Percentiles rank a stretch among this genome's conserved stretches.
Conservation (phyloP, 2,329 filamentous ascomycete genomes). For the Xylariaceae sp. region DNA sequence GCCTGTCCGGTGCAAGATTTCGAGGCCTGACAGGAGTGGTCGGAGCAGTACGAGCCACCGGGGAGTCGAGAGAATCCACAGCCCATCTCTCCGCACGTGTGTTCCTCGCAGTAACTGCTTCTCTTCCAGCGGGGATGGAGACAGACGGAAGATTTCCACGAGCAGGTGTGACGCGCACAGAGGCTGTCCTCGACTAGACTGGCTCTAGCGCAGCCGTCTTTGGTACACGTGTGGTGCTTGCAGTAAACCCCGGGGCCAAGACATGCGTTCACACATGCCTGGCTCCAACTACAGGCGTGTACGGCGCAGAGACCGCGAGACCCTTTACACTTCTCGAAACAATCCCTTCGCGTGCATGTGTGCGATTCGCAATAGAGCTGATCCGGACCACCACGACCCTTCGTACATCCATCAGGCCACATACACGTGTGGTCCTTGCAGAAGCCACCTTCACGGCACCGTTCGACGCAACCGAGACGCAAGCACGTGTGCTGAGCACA, state of each 20-base stretch:
- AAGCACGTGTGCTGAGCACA: constrained; percentile 15
- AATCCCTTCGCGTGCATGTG: constrained; percentile 15
- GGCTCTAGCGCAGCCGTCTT: constrained; percentile 12
- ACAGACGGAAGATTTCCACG: constrained; percentile 20
- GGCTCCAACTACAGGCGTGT: constrained; percentile 23
- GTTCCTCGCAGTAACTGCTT: constrained; percentile 24
- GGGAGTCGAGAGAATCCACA: constrained; percentile 18
- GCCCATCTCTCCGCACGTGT: constrained; percentile 26
- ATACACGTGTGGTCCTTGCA: constrained; percentile 18
- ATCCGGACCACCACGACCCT: constrained; percentile 11
- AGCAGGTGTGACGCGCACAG: constrained; percentile 19
- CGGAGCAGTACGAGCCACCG: constrained; percentile 22
- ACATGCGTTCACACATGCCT: constrained; percentile 9
- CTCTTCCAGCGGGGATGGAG: constrained; percentile 21
- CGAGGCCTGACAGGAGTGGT: constrained; percentile 24
- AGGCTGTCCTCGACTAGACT: constrained; percentile 19
- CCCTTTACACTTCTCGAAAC: constrained; percentile 15
- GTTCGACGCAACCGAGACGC: constrained; percentile 9
- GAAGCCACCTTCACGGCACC: constrained; percentile 12
- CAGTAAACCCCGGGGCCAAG: constrained; percentile 15
- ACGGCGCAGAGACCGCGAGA: constrained; percentile 12
- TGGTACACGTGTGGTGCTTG: constrained; percentile 14
- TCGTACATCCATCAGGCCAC: constrained; percentile 16
- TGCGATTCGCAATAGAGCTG: constrained; percentile 20
- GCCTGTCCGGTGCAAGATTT: constrained; percentile 20